phyloP scores from a whole-genome alignment of 2,329 filamentous ascomycete species.

The Coniochaeta pulveracea region DNA sequence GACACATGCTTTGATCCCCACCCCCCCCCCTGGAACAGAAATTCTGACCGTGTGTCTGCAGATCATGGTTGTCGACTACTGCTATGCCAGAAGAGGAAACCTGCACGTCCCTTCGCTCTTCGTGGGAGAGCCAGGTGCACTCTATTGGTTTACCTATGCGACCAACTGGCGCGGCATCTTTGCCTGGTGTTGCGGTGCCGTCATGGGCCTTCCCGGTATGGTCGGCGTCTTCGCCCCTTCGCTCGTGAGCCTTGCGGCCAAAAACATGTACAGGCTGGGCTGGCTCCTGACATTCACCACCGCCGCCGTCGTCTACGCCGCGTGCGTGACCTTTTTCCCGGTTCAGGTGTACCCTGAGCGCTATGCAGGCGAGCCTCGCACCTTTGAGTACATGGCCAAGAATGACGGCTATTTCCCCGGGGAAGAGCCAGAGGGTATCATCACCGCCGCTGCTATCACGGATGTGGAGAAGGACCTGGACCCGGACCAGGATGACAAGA shows the following conservation, averaged over 20 bases:
- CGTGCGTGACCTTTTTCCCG: constrained; percentile 11
- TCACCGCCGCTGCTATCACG: too few relatives aligned
- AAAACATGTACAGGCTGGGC: constrained; percentile 19
- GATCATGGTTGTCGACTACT: constrained; percentile 23
- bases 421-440: too few relatives aligned
- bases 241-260: constrained; percentile 12
- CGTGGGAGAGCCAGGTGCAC: constrained; percentile 13
- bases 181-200: constrained; percentile 15
- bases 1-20: not conserved
- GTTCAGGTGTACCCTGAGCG: constrained; percentile 13
- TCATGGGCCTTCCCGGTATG: constrained; percentile 13
- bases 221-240: constrained; percentile 16
- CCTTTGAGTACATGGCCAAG: constrained; percentile 10
- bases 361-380: constrained; percentile 6
- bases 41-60: not conserved
- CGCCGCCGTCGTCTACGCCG: constrained; percentile 15
- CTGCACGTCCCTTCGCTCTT: constrained; percentile 20
- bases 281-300: constrained; percentile 18
- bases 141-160: constrained; percentile 21
- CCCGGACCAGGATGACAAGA: too few relatives aligned
- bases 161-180: constrained; percentile 17
- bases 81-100: constrained; percentile 19
- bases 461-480: too few relatives aligned
- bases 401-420: constrained; percentile 7
- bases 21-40: not conserved